A percentile compares a stretch with the other conserved stretches of the same genome.
Conservation (phyloP, 192 early-diverging fungal genomes). For the Backusella westeae region DNA sequence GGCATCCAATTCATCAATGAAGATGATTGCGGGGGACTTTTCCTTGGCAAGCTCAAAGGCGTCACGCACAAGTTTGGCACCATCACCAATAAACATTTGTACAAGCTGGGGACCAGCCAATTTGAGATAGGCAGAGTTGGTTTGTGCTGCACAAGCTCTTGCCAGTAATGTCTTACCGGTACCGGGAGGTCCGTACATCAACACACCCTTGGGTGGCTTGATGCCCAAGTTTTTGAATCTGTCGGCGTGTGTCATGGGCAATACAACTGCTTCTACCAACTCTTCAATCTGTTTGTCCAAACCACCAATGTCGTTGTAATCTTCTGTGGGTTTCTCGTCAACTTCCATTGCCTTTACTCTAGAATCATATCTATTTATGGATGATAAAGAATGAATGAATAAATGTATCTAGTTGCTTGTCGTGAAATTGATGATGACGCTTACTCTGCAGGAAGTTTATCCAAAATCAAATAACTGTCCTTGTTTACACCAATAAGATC, state of each 20-base stretch:
- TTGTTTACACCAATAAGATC: constrained; percentile 99
- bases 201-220: constrained; percentile 81
- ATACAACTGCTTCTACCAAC: constrained; percentile 81
- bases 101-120: constrained; percentile 96
- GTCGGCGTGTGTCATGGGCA: constrained; percentile 86
- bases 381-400: background rate
- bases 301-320: constrained; percentile 94
- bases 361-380: constrained; percentile 77
- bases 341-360: constrained; percentile 99
- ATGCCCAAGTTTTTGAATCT: constrained; percentile 86
- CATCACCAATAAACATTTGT: constrained; percentile 99
- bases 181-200: constrained; percentile 85
- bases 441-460: constrained; percentile 94
- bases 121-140: constrained; percentile 93
- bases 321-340: constrained; percentile 98
- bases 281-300: constrained; percentile 87
- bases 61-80: constrained; percentile 95
- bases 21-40: constrained; percentile 98
- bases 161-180: constrained; percentile 93
- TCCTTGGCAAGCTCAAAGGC: constrained; percentile 97
- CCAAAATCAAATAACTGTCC: constrained; percentile 94
- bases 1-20: constrained; percentile 98
- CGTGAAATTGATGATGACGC: constrained; percentile 1
- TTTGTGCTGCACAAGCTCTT: constrained; percentile 96
- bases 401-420: background rate